phyloP scores from a whole-genome alignment of 2,329 filamentous ascomycete species.

The Acrodontium crateriforme region DNA sequence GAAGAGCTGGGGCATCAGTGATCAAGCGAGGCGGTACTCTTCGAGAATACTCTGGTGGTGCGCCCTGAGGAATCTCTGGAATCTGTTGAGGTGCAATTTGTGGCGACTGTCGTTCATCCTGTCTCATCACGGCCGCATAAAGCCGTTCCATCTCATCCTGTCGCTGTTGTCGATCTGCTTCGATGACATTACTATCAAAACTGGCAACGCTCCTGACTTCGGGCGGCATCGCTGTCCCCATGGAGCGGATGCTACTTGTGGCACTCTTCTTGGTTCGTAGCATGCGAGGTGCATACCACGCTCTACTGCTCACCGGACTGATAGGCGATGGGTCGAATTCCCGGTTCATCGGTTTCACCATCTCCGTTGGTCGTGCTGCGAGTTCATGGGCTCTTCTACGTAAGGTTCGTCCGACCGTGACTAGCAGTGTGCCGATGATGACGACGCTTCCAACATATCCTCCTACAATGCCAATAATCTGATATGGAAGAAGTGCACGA shows the following conservation, averaged over 20 bases:
- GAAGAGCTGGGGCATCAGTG: conserved; percentile 13
- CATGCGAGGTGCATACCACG: conserved; percentile 16
- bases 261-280: conserved; percentile 15
- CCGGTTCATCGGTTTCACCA: conserved; percentile 35
- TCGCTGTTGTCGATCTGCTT: conserved; percentile 58
- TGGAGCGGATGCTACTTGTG: conserved; percentile 14
- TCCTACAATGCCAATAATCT: conserved; percentile 72
- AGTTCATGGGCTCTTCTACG: conserved; percentile 32
- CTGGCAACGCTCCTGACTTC: conserved; percentile 46
- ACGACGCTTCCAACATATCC: conserved; percentile 69
- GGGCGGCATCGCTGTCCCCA: conserved; percentile 34
- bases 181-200: conserved; percentile 65
- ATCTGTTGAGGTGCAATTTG: too few species aligned
- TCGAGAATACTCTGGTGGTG: conserved; percentile 6
- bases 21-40: conserved; percentile 13
- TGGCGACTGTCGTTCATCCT: conserved; percentile 45
- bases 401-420: conserved; percentile 32
- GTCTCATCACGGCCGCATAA: conserved; percentile 84
- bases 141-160: conserved; percentile 78
- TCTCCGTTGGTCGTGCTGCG: conserved; percentile 43
- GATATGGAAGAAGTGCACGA: conserved; percentile 54
- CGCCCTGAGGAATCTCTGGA: too few species aligned
- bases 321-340: conserved; percentile 22
- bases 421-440: conserved; percentile 50
- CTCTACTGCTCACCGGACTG: conserved; percentile 14